Conservation (phyloP, 2,329 filamentous ascomycete species). For the Fusarium torulosum region DNA sequence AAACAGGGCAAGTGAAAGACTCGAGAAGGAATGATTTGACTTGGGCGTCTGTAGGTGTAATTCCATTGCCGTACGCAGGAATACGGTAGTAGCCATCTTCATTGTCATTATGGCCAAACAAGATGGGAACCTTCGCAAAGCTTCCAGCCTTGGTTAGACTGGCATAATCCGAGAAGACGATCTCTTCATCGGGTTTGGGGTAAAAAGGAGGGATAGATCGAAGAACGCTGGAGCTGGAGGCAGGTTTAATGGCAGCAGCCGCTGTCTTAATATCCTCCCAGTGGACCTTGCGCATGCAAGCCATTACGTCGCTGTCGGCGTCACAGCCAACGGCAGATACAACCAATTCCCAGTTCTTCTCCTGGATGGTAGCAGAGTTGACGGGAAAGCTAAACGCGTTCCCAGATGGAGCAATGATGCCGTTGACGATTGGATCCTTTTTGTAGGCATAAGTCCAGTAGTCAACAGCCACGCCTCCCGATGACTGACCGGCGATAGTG, state of each 20-base stretch:
- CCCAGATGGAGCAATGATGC: slow-evolving; percentile 61
- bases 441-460: slow-evolving; percentile 63
- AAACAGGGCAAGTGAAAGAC: slow-evolving; percentile 61
- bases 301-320: slow-evolving; percentile 47
- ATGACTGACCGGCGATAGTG: slow-evolving; percentile 53
- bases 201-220: slow-evolving; percentile 57
- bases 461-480: slow-evolving; percentile 56
- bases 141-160: slow-evolving; percentile 50
- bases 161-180: slow-evolving; percentile 58
- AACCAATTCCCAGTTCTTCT: slow-evolving; percentile 59
- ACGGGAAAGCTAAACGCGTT: slow-evolving; percentile 60
- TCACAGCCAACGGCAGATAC: slow-evolving; percentile 56
- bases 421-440: slow-evolving; percentile 62
- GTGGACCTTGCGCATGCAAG: slow-evolving; percentile 54
- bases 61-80: slow-evolving; percentile 55
- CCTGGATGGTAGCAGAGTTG: slow-evolving; percentile 52
- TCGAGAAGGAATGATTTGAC: slow-evolving; percentile 57
- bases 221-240: slow-evolving; percentile 52
- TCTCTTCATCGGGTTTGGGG: slow-evolving; percentile 56
- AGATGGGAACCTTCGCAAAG: slow-evolving; percentile 58
- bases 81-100: slow-evolving; percentile 63
- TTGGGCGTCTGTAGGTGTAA: slow-evolving; percentile 55
- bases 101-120: slow-evolving; percentile 59
- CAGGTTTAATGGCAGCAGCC: slow-evolving; percentile 51
- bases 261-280: slow-evolving; percentile 55